These are phyloP conservation scores for Discostella pseudostelligera DNA, from an alignment of 108 stramenopile species.

Conservation along the genomic window DNA sequence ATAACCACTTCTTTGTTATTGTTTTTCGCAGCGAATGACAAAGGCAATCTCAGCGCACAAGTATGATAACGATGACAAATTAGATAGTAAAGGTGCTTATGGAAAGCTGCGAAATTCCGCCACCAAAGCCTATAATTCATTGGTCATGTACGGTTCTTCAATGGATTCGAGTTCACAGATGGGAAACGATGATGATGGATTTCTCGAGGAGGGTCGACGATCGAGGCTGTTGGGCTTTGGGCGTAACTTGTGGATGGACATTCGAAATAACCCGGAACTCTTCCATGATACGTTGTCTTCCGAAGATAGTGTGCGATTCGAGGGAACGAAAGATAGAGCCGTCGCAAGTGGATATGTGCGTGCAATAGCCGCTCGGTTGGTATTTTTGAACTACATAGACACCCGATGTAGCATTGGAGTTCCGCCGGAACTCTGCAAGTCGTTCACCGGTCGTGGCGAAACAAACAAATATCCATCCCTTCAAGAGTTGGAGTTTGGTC, in stretches of 20 bases:
- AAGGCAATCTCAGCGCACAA: conserved; percentile 7
- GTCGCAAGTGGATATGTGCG: conserved; percentile 41
- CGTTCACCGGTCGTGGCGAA: background rate
- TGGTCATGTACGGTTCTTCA: conserved; percentile 31
- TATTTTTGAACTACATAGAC: conserved; percentile 44
- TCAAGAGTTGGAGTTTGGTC: conserved; percentile 38
- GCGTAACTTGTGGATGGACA: conserved; percentile 45
- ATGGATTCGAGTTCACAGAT: conserved; percentile 22
- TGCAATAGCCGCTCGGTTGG: conserved; percentile 36
- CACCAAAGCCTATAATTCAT: conserved; percentile 20
- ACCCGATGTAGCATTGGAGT: conserved; percentile 27
- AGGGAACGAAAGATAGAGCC: conserved; percentile 28
- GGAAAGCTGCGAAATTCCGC: conserved; percentile 23
- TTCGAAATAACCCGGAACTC: conserved; percentile 36
- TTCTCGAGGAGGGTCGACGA: conserved; percentile 15
- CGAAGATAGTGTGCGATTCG: conserved; percentile 1
- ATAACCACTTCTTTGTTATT: background rate
- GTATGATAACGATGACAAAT: conserved; percentile 1
- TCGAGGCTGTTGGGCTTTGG: conserved; percentile 19
- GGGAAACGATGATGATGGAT: background rate
- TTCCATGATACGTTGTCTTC: conserved; percentile 29
- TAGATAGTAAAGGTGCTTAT: conserved; percentile 18
- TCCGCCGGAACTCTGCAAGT: conserved; percentile 20
- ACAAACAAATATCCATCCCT: conserved; percentile 8
- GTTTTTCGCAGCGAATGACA: conserved; percentile 7